phyloP scores from a whole-genome alignment of 1,284 basidiomycete genomes.

The Pseudozyma tsukubaensis region DNA sequence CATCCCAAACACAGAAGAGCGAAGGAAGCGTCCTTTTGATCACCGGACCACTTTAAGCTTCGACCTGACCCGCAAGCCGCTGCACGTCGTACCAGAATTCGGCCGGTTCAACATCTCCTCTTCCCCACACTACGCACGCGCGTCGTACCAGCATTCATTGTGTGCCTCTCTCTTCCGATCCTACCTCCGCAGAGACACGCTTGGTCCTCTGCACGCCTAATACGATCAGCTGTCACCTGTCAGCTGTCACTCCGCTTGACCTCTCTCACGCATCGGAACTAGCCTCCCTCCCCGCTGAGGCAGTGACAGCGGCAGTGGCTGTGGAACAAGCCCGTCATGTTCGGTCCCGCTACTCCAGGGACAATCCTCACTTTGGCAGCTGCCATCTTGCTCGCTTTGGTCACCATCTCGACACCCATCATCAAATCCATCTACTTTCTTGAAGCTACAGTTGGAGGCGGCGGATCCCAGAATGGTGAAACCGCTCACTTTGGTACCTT shows the following conservation, averaged over 20 bases:
- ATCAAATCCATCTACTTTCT: constrained; percentile 63
- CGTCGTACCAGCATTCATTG: constrained; percentile 2
- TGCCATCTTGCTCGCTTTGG: constrained; percentile 56
- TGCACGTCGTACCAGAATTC: neutral
- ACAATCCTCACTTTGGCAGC: constrained; percentile 58
- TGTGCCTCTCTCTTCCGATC: constrained; percentile 7
- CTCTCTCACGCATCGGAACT: neutral
- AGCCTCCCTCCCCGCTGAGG: neutral
- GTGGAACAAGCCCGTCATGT: too few relatives aligned
- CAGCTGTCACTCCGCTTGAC: neutral
- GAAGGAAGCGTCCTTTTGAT: too few relatives aligned
- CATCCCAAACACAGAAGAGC: too few relatives aligned
- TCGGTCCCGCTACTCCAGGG: constrained; percentile 55
- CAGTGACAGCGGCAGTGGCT: too few relatives aligned
- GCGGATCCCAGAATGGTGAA: constrained; percentile 38
- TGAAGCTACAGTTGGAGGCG: constrained; percentile 48
- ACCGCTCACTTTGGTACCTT: constrained; percentile 49
- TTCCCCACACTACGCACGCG: constrained; percentile 4
- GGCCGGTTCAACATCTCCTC: constrained; percentile 20
- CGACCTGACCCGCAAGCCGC: neutral
- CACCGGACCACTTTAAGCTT: too few relatives aligned
- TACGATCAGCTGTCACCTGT: constrained; percentile 2
- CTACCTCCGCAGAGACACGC: constrained; percentile 7
- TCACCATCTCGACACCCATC: constrained; percentile 60
- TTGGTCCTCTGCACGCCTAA: neutral